Evolutionary conservation across 371 early-diverging fungal genomes (phyloP), one percentile per base, ranked within the genome.

Genomic region (Batrachochytrium dendrobatidis): DNA sequence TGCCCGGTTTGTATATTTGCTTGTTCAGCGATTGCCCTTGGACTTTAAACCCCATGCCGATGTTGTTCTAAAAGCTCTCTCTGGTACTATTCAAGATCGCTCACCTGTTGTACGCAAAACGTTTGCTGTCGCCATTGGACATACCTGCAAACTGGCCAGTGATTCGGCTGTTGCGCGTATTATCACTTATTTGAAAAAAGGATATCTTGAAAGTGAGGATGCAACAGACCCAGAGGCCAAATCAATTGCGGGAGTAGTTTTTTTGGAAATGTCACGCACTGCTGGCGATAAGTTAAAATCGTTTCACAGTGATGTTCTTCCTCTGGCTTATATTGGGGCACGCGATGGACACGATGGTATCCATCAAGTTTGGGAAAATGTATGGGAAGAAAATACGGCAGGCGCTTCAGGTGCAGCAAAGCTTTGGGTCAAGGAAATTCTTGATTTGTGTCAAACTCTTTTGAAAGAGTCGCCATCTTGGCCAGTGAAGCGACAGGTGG

Each of bases 381-480:
- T 90, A 0, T 94, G 91, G 91, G 90, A 90, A 32, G 89, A 91
- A 50, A 72, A 85, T 39, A 88, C 89, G 1, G 83, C 85, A 0
- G 90, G 86, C 18, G 78, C 86, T 0, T 68, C 82, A 0, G 76
- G 81, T 18, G 73, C 87, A 49, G 75, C 86, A 2, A 68, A 73
- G 29, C 64, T 86, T 25, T 84, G 83, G 65, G 62, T 75, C 24
- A 65, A 68, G 3, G 89, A 88, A 60, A 76, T 87, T 29, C 62
- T 88, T 17, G 66, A 62, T n/a, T 77, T 85, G 24, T 70, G 80
- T 7, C 71, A 76, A 24, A 73, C 72, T 0, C 71, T 85, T 35
- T 64, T 90, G 32, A 7, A 33, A 15, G 70, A 74, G 8, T 84
- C 83, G 0, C 70, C 85, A 3, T 86, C 86, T 0, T 92, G 92